Conservation (phyloP, 192 early-diverging fungal genomes). For the Rhizophagus sp. region DNA sequence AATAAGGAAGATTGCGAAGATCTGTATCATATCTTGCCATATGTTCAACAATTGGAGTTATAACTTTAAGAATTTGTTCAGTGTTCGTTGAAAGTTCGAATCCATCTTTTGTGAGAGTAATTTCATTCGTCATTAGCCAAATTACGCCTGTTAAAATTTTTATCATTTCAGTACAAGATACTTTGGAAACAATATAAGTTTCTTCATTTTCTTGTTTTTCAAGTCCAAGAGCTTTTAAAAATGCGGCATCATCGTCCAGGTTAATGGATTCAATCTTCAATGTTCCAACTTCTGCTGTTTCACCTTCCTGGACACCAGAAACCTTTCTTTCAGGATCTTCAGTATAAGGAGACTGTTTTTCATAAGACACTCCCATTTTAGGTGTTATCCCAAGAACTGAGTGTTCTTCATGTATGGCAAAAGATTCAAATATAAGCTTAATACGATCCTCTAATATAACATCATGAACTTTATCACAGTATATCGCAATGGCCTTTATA, state of each 20-base stretch:
- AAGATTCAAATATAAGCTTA: constrained; percentile 14
- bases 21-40: constrained; percentile 16
- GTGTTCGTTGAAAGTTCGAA: not conserved
- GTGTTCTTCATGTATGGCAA: not conserved
- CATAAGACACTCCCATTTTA: too few relatives aligned
- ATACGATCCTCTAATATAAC: not conserved
- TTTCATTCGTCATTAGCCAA: not conserved
- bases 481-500: constrained; percentile 1
- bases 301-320: too few relatives aligned
- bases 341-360: too few relatives aligned
- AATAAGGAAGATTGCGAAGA: not conserved
- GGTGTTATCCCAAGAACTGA: not conserved
- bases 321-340: too few relatives aligned
- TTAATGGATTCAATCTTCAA: not conserved
- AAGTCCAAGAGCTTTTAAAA: constrained; percentile 1
- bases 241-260: not conserved
- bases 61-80: not conserved
- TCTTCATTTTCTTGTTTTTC: not conserved
- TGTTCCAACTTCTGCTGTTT: not conserved
- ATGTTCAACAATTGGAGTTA: constrained; percentile 1
- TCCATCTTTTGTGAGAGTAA: not conserved
- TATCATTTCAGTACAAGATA: not conserved
- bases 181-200: not conserved
- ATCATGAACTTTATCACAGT: not conserved
- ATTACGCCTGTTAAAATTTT: not conserved